A percentile compares a stretch with the other conserved stretches of the same genome.
Evolutionary conservation across 495 filamentous ascomycete species (phyloP).

Genomic region (Neurospora sp.): DNA sequence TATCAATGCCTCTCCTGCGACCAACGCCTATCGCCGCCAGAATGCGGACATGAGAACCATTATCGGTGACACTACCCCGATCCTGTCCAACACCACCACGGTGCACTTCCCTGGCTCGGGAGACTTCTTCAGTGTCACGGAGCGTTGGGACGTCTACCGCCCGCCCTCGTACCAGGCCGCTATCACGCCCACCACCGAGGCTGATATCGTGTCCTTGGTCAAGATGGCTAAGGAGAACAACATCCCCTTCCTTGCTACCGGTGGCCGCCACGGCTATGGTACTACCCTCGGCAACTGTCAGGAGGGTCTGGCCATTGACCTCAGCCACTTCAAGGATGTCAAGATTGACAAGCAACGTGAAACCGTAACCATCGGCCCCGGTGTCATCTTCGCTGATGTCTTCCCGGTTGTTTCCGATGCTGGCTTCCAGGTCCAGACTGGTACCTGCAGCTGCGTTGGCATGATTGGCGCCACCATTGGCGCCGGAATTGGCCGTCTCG

Average conservation of each 20-base stretch:
- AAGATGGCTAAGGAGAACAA: background rate
- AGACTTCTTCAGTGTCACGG: background rate
- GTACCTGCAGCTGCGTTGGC: constrained; percentile 20
- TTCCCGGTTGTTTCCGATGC: background rate
- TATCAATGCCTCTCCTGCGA: background rate
- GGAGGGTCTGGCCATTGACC: constrained; percentile 22
- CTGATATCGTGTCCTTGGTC: background rate
- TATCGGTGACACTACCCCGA: background rate
- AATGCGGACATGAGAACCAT: background rate
- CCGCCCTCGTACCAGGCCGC: background rate
- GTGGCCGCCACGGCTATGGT: constrained; percentile 6
- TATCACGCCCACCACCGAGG: background rate
- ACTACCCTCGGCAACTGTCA: constrained; percentile 2
- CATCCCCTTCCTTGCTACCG: constrained; percentile 9
- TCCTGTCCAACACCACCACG: background rate
- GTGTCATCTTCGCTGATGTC: background rate
- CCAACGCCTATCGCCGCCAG: background rate
- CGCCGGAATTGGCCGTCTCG: constrained; percentile 26
- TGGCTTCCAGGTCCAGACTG: constrained; percentile 5
- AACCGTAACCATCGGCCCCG: background rate
- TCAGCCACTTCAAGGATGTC: constrained; percentile 17
- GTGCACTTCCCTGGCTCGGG: background rate
- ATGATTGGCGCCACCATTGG: constrained; percentile 30
- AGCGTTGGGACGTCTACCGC: background rate
- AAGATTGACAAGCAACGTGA: constrained; percentile 13